These are phyloP conservation scores for Aspergillus sp. DNA, from an alignment of 2,329 filamentous ascomycete genomes.

Conservation along the genomic window DNA sequence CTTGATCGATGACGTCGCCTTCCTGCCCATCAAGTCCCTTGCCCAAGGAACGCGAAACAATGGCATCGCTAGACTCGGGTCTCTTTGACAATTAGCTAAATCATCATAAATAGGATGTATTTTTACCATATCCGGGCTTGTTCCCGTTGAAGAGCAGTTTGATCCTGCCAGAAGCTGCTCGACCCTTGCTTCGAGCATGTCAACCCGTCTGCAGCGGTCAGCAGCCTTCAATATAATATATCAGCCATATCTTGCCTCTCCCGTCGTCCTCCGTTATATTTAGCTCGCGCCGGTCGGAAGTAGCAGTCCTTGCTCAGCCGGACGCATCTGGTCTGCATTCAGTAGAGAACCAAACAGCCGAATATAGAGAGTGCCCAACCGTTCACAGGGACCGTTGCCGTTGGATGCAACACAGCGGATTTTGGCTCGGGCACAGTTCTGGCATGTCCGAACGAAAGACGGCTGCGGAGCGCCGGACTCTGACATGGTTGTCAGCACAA, in stretches of 20 bases:
- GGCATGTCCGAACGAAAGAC: constrained; percentile 9
- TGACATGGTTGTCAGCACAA: too few relatives aligned
- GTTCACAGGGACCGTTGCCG: constrained; percentile 6
- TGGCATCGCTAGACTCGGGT: neutral
- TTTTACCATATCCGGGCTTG: neutral
- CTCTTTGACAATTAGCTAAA: neutral
- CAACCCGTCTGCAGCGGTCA: constrained; percentile 20
- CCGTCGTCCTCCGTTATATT: constrained; percentile 25
- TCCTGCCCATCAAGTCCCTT: too few relatives aligned
- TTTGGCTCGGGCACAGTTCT: constrained; percentile 14
- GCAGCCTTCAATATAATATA: constrained; percentile 10
- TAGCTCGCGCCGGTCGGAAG: constrained; percentile 24
- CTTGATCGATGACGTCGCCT: constrained; percentile 12
- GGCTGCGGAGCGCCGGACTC: too few relatives aligned
- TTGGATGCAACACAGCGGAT: constrained; percentile 13
- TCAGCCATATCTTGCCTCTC: constrained; percentile 20
- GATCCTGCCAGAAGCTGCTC: constrained; percentile 5
- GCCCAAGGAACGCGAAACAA: neutral
- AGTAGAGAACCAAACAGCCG: neutral
- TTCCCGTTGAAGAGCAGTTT: neutral
- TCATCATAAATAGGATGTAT: neutral
- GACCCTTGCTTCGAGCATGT: constrained; percentile 24
- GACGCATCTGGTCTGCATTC: constrained; percentile 21
- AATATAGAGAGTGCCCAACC: constrained; percentile 5
- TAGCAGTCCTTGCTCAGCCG: constrained; percentile 29